Percentiles rank a stretch among this genome's conserved stretches.
phyloP scores from a whole-genome alignment of 2,329 filamentous ascomycete species.

The Xylariaceae sp. region DNA sequence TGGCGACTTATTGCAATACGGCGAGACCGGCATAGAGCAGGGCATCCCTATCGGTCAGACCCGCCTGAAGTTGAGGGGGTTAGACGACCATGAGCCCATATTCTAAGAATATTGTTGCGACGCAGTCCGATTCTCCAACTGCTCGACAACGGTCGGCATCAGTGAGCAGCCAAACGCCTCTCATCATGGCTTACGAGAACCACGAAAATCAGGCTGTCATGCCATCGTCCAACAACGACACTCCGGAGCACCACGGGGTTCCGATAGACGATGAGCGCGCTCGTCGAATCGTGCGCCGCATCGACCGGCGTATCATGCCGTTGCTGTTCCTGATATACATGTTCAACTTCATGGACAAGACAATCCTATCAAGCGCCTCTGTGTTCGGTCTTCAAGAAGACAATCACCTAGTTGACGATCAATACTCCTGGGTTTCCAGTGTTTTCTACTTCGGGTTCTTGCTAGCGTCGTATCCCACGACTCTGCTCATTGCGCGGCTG shows the following conservation, averaged over 20 bases:
- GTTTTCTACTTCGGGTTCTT: conserved; percentile 50
- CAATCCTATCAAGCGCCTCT: conserved; percentile 51
- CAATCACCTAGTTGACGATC: conserved; percentile 37
- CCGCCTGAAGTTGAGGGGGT: no score
- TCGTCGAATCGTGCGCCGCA: conserved; percentile 46
- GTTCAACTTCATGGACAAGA: conserved; percentile 61
- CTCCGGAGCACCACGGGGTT: background rate
- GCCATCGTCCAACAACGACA: background rate
- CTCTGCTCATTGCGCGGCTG: conserved; percentile 43
- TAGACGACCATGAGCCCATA: no score
- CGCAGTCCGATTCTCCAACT: no score
- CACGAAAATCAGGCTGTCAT: background rate
- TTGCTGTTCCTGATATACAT: conserved; percentile 55
- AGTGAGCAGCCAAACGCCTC: conserved; percentile 3
- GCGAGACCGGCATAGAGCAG: no score
- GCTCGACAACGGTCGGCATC: background rate
- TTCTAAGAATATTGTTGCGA: no score
- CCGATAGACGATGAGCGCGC: conserved; percentile 12
- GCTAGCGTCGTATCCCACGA: conserved; percentile 47
- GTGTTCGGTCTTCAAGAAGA: conserved; percentile 54
- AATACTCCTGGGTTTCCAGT: conserved; percentile 45
- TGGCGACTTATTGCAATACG: no score
- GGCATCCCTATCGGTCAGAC: no score
- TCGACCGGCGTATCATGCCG: conserved; percentile 52
- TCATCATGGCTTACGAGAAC: conserved; percentile 1